phyloP scores from a whole-genome alignment of 1,284 basidiomycete genomes.

The Peniophora sp. region DNA sequence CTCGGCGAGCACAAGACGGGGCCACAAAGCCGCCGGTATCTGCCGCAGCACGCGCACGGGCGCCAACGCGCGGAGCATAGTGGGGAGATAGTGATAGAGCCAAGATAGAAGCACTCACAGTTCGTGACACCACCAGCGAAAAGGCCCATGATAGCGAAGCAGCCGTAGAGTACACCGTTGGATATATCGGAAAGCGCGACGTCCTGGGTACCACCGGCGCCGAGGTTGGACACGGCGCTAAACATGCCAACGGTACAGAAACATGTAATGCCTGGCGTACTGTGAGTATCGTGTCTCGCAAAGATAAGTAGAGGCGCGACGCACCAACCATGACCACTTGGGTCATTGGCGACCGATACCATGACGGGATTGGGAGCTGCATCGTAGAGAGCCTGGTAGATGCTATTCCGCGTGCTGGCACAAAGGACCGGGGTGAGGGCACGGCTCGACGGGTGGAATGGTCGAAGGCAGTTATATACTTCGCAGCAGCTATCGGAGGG shows the following conservation, averaged over 20 bases:
- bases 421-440: no score
- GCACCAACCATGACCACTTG: constrained; percentile 1
- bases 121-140: constrained; percentile 41
- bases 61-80: background rate
- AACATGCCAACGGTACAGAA: constrained; percentile 43
- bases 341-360: background rate
- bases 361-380: background rate
- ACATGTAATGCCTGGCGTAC: constrained; percentile 15
- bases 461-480: no score
- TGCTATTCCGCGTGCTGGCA: no score
- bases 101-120: constrained; percentile 20
- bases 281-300: background rate
- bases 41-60: background rate
- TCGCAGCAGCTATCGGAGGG: no score
- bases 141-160: constrained; percentile 37
- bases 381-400: background rate
- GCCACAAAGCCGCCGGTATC: background rate
- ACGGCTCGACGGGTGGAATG: no score
- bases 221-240: constrained; percentile 38
- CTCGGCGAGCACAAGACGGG: background rate
- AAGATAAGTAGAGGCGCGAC: background rate
- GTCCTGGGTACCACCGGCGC: constrained; percentile 38
- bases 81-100: background rate
- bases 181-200: constrained; percentile 31
- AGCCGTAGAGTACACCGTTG: constrained; percentile 37